Evolutionary conservation across 306 rosid species (phyloP), one percentile per base, ranked within the genome.

Genomic region (Geum urbanum): DNA sequence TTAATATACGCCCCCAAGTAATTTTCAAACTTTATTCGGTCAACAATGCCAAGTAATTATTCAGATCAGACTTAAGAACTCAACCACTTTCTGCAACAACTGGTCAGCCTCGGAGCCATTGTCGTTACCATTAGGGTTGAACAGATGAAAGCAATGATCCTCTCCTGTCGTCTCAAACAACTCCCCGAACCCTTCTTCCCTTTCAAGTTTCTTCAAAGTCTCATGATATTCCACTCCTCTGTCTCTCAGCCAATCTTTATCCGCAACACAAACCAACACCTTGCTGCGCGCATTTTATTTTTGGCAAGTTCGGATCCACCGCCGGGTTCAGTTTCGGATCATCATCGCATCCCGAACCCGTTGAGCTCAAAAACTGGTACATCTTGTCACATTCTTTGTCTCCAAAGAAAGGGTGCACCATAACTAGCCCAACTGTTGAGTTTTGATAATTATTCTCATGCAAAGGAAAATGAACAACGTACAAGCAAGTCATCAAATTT

Each of bases 71-170:
- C 5, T 32, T 14, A 59, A 22, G 64, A 59, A 62, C 8, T 40
- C 67, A 18, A 19, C 67, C 16, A 63, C 9, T 11, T 63, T 41
- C 10, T 43, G 67, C 51, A 41, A 50, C 51, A 41, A n/a, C 9
- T 18, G 37, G 9, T 2, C 27, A 11, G 52, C 9, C 18, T 44
- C 18, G 27, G 27, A 2, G 27, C 27, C 27, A 24, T 24, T 24
- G 27, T 24, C 27, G 68, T 44, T 52, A 18, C 0, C 13, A 1
- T 13, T 19, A 18, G 52, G 32, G 27, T 44, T 63, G 18, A 63
- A 63, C 37, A 63, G 4, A 48, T 82, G 86, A 68, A 84, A 86
- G 1, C 68, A 79, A 9, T 82, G 91, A 66, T 86, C 91, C 72
- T 86, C 86, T 50, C 79, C 86, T 58, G 59, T 62, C 11, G 73